Evolutionary conservation across 148 eudicot species (phyloP).

Genomic region (Cornus florida): DNA sequence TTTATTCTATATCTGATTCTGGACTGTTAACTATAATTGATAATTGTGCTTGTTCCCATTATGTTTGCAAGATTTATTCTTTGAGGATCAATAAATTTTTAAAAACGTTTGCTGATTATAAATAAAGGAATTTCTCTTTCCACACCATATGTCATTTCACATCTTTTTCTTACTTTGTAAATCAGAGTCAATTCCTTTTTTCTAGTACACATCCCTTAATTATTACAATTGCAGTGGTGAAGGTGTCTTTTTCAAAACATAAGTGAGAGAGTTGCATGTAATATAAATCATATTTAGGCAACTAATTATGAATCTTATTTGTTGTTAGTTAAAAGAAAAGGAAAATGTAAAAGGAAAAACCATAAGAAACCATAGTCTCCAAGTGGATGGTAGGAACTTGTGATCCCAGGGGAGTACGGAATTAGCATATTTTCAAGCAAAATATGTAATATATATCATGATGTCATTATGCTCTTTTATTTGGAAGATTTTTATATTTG

Average conservation of each 20-base stretch:
- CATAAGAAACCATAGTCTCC: not conserved
- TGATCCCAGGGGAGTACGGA: not conserved
- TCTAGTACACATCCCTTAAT: no score
- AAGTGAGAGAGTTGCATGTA: no score
- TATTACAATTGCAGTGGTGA: no score
- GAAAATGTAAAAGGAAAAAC: not conserved
- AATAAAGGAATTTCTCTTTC: not conserved
- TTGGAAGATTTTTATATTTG: not conserved
- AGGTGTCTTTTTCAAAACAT: no score
- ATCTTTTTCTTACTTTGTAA: no score
- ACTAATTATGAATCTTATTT: not conserved
- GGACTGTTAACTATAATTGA: not conserved
- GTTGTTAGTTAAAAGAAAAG: no score
- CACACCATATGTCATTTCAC: not conserved
- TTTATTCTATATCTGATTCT: conserved; percentile 2
- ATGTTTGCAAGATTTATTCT: not conserved
- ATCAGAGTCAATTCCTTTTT: not conserved
- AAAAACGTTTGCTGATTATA: not conserved
- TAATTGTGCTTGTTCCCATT: no score
- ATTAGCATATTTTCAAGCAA: not conserved
- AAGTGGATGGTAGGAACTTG: not conserved
- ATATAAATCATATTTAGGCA: no score
- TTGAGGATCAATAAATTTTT: not conserved
- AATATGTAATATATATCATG: not conserved
- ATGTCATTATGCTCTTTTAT: not conserved